Conservation (phyloP, 2,329 filamentous ascomycete genomes). For the Fulvia fulva region DNA sequence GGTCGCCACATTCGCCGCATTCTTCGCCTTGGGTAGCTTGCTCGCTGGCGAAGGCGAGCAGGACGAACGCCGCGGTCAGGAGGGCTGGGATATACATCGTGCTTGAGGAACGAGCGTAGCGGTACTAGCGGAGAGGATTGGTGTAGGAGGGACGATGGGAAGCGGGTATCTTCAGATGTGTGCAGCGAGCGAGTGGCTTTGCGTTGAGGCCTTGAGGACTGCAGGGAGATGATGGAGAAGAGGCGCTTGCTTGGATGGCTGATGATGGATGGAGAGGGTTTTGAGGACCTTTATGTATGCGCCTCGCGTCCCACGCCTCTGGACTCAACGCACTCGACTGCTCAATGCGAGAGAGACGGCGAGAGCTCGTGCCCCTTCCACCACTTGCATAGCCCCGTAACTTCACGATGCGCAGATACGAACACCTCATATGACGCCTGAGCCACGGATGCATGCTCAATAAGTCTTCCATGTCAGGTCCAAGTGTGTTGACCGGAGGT, state of each 20-base stretch:
- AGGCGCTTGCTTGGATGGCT: no score
- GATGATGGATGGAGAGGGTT: no score
- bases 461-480: background rate
- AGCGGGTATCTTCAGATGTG: no score
- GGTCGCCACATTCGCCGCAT: background rate
- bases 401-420: background rate
- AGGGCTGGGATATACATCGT: background rate
- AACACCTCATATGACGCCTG: background rate
- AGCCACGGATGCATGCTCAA: background rate
- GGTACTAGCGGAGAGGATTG: no score
- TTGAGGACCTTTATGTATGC: background rate
- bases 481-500: background rate
- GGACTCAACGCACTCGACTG: background rate
- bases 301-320: no score
- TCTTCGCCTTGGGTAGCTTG: background rate
- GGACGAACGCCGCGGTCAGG: background rate
- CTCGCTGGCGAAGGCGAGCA: background rate
- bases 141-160: no score
- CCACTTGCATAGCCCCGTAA: background rate
- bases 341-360: no score
- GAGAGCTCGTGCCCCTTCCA: background rate
- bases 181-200: background rate
- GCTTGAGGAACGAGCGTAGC: background rate
- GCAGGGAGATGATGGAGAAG: background rate
- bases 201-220: background rate